Evolutionary conservation across 768 basidiomycete species (phyloP), one percentile per base, ranked within the genome.

Genomic region (Arthromyces matolae): DNA sequence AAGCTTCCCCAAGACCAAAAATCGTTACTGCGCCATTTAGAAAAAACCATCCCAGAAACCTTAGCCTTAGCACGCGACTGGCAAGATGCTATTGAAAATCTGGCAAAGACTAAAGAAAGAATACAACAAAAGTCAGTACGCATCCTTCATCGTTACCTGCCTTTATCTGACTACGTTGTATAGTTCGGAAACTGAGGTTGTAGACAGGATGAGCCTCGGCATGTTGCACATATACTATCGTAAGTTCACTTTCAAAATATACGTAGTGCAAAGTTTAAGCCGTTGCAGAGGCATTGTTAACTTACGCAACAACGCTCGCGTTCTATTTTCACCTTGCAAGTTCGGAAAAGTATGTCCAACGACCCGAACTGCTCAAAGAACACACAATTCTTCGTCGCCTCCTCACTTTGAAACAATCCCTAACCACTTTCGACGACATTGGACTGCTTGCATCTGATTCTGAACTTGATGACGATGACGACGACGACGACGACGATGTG

Each of bases 321-420:
- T 97, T 93, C 70, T 97, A 95, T 69, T 71, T 98, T 32, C 83
- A 93, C 64, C 75, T 98, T n/a, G 81, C 89, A 14, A 73, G 87
- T 19, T 77, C 77, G 32, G 72, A 79, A 51, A 79, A 86, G 66
- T 82, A 83, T 61, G 72, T 78, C 6, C 72, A 74, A 45, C 77
- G 73, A 28, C 86, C 80, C 8, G 76, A 80, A 50, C 76, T 78
- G 31, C 76, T 91, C 46, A 80, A 78, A 60, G 66, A 72, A 13
- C 86, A 84, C 60, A 86, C 89, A 4, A 82, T 93, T 56, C 73
- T 91, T 49, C 67, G 72, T 24, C 86, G 93, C 8, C 77, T 97
- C 3, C 72, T 95, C 24, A 77, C 81, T 12, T 78, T 97, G 37
- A 95, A 95, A 66, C 83, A 91, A 62, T 81, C 84, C 1, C 73